Percentiles rank a stretch among this genome's conserved stretches.
These are phyloP conservation scores for Citrus mangshanensis DNA, from an alignment of 345 rosid species.

Conservation along the genomic window DNA sequence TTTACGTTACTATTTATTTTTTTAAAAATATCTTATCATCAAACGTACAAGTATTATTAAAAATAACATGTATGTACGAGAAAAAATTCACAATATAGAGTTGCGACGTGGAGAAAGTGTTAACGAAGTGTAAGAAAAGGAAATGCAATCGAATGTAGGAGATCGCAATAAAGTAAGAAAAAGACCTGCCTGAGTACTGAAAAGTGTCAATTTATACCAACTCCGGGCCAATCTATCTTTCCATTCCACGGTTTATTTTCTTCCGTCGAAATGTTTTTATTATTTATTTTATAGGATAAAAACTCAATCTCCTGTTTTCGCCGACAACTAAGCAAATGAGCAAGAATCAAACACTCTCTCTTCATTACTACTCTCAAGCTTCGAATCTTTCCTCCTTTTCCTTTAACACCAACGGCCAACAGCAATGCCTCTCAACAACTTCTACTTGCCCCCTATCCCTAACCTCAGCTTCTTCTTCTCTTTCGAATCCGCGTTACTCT, in stretches of 20 bases:
- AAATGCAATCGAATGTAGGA: neutral
- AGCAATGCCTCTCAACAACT: conserved; percentile 23
- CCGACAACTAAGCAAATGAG: conserved; percentile 32
- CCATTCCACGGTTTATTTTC: neutral
- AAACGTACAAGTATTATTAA: too few relatives aligned
- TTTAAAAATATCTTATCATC: too few relatives aligned
- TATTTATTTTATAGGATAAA: neutral
- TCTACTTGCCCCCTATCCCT: neutral
- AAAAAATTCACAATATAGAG: too few relatives aligned
- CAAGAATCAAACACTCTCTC: conserved; percentile 16
- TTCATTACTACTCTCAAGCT: conserved; percentile 33
- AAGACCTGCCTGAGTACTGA: neutral
- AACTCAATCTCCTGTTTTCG: conserved; percentile 15
- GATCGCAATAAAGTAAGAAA: neutral
- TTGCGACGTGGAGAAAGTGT: neutral
- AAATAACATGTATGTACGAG: too few relatives aligned
- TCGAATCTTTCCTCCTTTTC: conserved; percentile 41
- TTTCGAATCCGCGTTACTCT: conserved; percentile 12
- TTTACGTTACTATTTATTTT: too few relatives aligned
- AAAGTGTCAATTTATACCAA: conserved; percentile 12
- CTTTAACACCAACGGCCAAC: conserved; percentile 14
- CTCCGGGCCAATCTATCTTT: neutral
- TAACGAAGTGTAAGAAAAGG: neutral
- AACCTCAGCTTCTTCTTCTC: conserved; percentile 4
- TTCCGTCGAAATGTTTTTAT: neutral